A percentile compares a stretch with the other conserved stretches of the same genome.
Conservation (phyloP, 163 green algal genomes). For the Chloroidium sp. region DNA sequence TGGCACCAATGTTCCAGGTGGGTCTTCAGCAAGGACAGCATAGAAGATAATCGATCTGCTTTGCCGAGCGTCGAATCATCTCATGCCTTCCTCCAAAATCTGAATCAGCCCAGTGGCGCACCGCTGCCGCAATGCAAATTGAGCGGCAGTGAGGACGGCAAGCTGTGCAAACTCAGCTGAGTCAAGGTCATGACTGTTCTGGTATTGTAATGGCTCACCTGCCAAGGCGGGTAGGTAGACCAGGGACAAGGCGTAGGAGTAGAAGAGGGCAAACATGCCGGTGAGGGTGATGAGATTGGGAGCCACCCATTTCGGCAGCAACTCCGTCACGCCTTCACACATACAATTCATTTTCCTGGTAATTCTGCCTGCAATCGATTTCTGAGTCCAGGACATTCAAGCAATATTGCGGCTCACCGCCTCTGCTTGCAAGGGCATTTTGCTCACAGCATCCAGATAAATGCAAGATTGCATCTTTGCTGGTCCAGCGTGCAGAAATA, state of each 20-base stretch:
- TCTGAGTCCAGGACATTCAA: not conserved
- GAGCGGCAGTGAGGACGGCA: too few species aligned
- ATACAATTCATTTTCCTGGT: too few species aligned
- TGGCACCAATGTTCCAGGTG: too few species aligned
- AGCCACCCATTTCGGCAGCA: constrained; percentile 76
- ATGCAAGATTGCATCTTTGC: not conserved
- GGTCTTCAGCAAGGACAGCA: constrained; percentile 1
- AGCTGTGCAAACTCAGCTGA: too few species aligned
- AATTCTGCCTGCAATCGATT: too few species aligned
- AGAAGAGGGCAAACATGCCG: constrained; percentile 59
- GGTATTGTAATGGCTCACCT: constrained; percentile 12
- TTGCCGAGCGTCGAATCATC: too few species aligned
- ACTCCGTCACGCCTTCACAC: constrained; percentile 12
- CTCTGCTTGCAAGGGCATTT: not conserved
- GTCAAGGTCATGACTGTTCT: too few species aligned
- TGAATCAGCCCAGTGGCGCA: too few species aligned
- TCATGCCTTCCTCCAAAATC: too few species aligned
- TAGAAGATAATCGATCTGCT: not conserved
- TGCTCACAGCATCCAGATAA: too few species aligned
- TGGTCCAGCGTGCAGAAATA: not conserved
- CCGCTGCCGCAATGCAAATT: too few species aligned
- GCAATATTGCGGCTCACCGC: not conserved
- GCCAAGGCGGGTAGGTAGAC: constrained; percentile 54
- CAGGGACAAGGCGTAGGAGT: constrained; percentile 44
- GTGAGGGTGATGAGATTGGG: constrained; percentile 92